These are phyloP conservation scores for Magnolia kwangsiensis DNA, from an alignment of 164 flowering plant species.

Conservation along the genomic window DNA sequence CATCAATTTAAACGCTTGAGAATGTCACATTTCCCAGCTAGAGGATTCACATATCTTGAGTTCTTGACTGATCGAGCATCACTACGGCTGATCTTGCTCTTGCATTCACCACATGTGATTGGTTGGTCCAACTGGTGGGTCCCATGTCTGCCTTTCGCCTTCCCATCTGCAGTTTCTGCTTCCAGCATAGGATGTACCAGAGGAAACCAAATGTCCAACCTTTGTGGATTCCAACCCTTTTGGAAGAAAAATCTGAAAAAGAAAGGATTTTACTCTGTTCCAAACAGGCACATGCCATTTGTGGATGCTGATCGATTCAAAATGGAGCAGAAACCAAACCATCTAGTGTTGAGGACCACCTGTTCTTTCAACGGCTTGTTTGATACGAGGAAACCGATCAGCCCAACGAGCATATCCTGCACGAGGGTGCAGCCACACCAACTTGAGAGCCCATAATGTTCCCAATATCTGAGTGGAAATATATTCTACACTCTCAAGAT, in stretches of 20 bases:
- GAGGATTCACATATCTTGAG: too few relatives aligned
- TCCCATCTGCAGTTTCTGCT: not conserved
- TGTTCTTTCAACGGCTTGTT: constrained; percentile 39
- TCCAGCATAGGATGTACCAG: not conserved
- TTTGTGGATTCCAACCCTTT: not conserved
- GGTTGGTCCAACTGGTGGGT: not conserved
- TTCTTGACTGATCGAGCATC: not conserved
- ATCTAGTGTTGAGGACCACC: not conserved
- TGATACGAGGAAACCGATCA: constrained; percentile 53
- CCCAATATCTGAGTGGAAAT: too few relatives aligned
- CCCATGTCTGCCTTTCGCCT: not conserved
- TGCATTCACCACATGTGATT: not conserved
- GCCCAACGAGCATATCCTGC: constrained; percentile 75
- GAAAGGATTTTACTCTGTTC: not conserved
- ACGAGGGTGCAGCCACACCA: not conserved
- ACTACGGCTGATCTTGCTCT: not conserved
- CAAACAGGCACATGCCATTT: too few relatives aligned
- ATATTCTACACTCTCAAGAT: too few relatives aligned
- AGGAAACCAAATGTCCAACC: not conserved
- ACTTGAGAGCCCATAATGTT: too few relatives aligned
- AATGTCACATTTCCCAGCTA: not conserved
- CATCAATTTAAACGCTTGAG: not conserved
- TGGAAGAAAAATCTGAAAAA: not conserved
- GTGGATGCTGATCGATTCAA: not conserved
- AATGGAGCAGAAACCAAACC: not conserved